Base-by-base conservation (phyloP, 169 alveolate species). In the Plasmodium reichenowi region DNA sequence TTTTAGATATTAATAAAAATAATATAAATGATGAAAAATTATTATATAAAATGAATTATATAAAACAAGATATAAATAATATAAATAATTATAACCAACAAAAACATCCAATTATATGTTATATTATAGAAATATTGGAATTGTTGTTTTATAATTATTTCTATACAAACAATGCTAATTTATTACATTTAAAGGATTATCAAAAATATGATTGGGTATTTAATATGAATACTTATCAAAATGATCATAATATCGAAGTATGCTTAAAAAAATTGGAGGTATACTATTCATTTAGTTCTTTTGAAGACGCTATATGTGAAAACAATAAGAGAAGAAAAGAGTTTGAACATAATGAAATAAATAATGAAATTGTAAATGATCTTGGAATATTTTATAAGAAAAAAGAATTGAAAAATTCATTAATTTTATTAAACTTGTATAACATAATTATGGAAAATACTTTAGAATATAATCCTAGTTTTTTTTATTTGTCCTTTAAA, bases 91-190 rank as follows among this genome's bases (percentile, higher is more conserved):
- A 12, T 7, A 62, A 6, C 24, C 63, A 9, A 2, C 13, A 60
- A 26, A 50, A 29, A 17, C 29, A 17, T 38, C 85, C 85, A 13
- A 38, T 86, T n/a, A 86, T 86, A 26, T 60, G 66, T 2, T 86
- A 60, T 43, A 52, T 86, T 54, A 72, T 72, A n/a, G 92, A 86
- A 72, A 71, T 86, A 17, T 58, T 72, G 12, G 92, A 86, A 74
- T 72, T 43, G 50, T n/a, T 71, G 20, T 86, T 86, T 86, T 86
- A 59, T 56, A 67, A 59, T 22, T 60, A 72, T 54, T 86, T 86
- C 22, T 67, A 86, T 71, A 47, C 86, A 17, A 52, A 60, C 32
- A 86, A 86, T 72, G 48, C 50, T 6, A 86, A 72, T 71, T 71
- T 86, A 67, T 20, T 20, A 5, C 59, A 45, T 71, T 67, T 50